Evolutionary conservation across 108 stramenopile genomes (phyloP), one percentile per base, ranked within the genome.

Genomic region (Cyclotella cryptica): DNA sequence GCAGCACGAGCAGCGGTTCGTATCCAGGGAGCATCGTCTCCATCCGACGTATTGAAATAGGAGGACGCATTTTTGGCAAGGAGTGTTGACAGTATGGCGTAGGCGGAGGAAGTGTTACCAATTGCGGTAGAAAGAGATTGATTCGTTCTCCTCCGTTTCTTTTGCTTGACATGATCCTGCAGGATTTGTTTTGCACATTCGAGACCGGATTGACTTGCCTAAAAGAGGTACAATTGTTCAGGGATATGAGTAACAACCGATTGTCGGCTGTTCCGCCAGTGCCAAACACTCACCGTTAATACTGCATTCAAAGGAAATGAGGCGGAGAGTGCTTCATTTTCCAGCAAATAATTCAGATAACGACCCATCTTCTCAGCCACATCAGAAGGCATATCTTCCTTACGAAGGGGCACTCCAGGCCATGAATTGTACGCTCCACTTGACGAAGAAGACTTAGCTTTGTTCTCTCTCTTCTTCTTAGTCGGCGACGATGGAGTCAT

Each of bases 1-100:
- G 94, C 94, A 67, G 89, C 91, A 49, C 93, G 94, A 24, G 94
- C 94, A 18, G 92, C 94, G 26, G 90, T 88, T 67, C 94, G 79
- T n/a, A 96, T 85, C 94, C 94, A 96, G 3, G 88, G 71, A 12
- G 92, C 74, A 71, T 91, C 93, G 64, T 80, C 84, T 14, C 62
- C 74, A 59, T 77, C 84, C 24, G 74, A 66, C 39, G 44, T 26
- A 35, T 53, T 35, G 42, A 69, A 39, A 21, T 41, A 64, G 12
- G 74, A 79, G 9, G 72, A 30, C 61, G 69, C 42, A 26, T 68
- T 80, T 55, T 79, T 75, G 21, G 74, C 39, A 9, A 80, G 53
- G 26, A 83, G 75, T 22, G 75, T 75, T 5, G 70, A 77, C 12
- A 60, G 59, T 45, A 83, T 77, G 14, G 71, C 57, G 22, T 65